These are phyloP conservation scores for Leptographium wingfieldii DNA, from an alignment of 2,329 filamentous ascomycete species.

Conservation along the genomic window DNA sequence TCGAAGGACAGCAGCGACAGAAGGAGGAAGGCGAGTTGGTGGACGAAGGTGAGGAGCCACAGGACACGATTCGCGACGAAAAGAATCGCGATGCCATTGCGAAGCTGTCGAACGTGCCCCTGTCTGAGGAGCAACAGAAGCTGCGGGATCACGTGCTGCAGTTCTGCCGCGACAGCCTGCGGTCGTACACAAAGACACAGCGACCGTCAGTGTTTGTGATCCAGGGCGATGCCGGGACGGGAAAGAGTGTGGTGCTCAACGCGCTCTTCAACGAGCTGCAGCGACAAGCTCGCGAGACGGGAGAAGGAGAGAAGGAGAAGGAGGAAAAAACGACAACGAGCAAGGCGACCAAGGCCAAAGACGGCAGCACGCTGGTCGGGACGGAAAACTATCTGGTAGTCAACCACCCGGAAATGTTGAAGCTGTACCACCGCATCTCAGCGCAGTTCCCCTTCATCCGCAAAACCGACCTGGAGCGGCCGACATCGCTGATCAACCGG, in stretches of 20 bases:
- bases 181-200: not conserved
- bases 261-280: slow-evolving; percentile 7
- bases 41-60: not conserved
- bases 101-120: slow-evolving; percentile 4
- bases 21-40: not conserved
- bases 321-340: not conserved
- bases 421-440: slow-evolving; percentile 6
- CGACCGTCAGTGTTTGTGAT: slow-evolving; percentile 4
- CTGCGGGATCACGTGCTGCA: slow-evolving; percentile 3
- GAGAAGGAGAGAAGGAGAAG: not conserved
- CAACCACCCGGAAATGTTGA: slow-evolving; percentile 8
- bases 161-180: slow-evolving; percentile 3
- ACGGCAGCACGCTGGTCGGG: not conserved
- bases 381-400: slow-evolving; percentile 7
- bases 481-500: slow-evolving; percentile 6
- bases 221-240: slow-evolving; percentile 5
- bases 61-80: not conserved
- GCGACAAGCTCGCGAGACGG: not conserved
- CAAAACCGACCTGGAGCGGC: slow-evolving; percentile 6
- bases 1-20: not conserved
- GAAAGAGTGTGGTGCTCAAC: slow-evolving; percentile 6
- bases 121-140: slow-evolving; percentile 3
- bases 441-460: slow-evolving; percentile 5
- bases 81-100: slow-evolving; percentile 2
- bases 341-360: no score